Evolutionary conservation across 2,329 filamentous ascomycete species (phyloP).

Genomic region (Aspergillus persii): DNA sequence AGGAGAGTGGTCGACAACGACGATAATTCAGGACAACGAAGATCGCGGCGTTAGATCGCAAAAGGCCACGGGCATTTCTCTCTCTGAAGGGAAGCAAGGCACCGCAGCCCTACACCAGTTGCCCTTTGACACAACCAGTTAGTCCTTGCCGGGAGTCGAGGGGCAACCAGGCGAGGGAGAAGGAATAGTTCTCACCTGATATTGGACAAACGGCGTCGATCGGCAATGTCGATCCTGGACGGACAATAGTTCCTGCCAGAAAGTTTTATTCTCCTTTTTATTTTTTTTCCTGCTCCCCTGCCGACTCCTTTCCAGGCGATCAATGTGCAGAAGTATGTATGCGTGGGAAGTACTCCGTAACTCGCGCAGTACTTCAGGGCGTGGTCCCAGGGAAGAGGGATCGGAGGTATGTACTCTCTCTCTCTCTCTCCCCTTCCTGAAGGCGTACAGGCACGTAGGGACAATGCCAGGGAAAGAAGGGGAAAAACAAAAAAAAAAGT

Average conservation of each 20-base stretch:
- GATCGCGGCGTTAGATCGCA: slow-evolving; percentile 9
- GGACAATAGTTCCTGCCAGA: slow-evolving; percentile 5
- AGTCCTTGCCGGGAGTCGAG: slow-evolving; percentile 21
- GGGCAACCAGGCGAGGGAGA: slow-evolving; percentile 17
- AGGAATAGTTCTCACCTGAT: slow-evolving; percentile 18
- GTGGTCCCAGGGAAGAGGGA: not conserved
- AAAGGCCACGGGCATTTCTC: slow-evolving; percentile 22
- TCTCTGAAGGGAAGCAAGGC: slow-evolving; percentile 21
- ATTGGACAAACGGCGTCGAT: slow-evolving; percentile 13
- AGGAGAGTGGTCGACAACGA: not conserved
- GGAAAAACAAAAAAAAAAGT: not conserved
- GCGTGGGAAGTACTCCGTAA: not conserved
- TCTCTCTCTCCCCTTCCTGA: not conserved
- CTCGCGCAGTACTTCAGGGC: not conserved
- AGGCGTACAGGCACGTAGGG: not conserved
- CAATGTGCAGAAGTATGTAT: not conserved
- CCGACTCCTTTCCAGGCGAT: not conserved
- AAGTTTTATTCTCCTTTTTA: not conserved
- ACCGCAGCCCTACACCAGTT: slow-evolving; percentile 18
- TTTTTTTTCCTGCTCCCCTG: not conserved
- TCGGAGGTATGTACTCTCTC: not conserved
- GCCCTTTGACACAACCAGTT: not conserved
- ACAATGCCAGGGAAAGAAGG: not conserved
- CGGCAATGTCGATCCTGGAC: slow-evolving; percentile 17
- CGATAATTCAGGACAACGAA: slow-evolving; percentile 2